Conservation (phyloP, 225 moss, liverwort and hornwort species). For the Physcomitrellopsis africana region DNA sequence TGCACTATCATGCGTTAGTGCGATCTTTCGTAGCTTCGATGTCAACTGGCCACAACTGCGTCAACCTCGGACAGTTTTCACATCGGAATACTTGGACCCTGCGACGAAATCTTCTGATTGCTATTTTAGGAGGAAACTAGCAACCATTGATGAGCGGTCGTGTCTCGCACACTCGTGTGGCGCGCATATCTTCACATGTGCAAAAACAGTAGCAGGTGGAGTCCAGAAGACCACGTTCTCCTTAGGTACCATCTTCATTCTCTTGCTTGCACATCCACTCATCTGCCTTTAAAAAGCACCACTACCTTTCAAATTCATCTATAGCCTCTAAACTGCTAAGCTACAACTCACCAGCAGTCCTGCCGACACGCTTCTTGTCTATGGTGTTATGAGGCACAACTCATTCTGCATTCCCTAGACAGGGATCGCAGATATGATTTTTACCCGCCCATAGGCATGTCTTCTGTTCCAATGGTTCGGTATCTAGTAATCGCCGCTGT, state of each 20-base stretch:
- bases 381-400: conserved; percentile 46
- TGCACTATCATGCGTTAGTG: no score
- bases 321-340: not conserved
- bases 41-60: no score
- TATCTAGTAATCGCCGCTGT: no score
- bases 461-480: no score
- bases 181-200: conserved; percentile 91
- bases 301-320: not conserved
- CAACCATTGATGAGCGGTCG: not conserved
- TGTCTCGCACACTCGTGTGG: conserved; percentile 61
- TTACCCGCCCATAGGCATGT: conserved; percentile 42
- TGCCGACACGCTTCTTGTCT: not conserved
- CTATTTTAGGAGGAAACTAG: conserved; percentile 1
- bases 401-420: conserved; percentile 59
- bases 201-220: conserved; percentile 70
- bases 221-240: conserved; percentile 55
- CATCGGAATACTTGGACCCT: no score
- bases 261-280: not conserved
- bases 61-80: no score
- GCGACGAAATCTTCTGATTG: not conserved
- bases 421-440: conserved; percentile 67
- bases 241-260: conserved; percentile 42
- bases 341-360: not conserved
- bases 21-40: no score
- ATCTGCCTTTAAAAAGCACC: no score